These are phyloP conservation scores for Phytophthora brassicae DNA, from an alignment of 352 stramenopile genomes.

Conservation along the genomic window DNA sequence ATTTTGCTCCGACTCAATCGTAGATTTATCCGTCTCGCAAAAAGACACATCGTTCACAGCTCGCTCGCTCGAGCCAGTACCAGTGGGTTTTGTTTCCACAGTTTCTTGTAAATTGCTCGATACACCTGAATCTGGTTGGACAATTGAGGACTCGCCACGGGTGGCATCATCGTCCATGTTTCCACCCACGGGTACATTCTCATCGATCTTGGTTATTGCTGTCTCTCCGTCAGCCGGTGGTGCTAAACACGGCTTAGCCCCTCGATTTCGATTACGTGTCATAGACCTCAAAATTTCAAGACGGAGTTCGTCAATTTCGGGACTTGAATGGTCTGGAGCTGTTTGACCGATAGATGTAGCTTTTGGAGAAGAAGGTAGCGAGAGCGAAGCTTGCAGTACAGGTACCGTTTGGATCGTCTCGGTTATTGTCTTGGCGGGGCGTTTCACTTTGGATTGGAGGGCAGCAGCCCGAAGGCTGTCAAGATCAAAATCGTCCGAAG, in stretches of 20 bases:
- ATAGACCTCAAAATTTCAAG: constrained; percentile 54
- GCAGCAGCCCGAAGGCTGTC: constrained; percentile 69
- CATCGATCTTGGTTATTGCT: background rate
- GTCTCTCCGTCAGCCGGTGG: background rate
- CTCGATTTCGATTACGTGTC: constrained; percentile 35
- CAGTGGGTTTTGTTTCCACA: background rate
- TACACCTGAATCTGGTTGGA: background rate
- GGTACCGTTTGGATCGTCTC: background rate
- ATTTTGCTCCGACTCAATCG: constrained; percentile 5
- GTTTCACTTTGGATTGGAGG: constrained; percentile 66
- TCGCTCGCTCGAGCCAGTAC: background rate
- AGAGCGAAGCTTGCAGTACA: background rate
- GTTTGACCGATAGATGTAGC: background rate
- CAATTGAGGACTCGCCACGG: background rate
- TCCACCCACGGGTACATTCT: background rate
- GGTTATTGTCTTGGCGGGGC: constrained; percentile 13
- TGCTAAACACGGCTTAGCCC: background rate
- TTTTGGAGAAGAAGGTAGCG: constrained; percentile 6
- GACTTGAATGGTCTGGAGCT: constrained; percentile 13
- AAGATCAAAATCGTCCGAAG: constrained; percentile 48
- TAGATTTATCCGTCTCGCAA: constrained; percentile 9
- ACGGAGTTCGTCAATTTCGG: constrained; percentile 44
- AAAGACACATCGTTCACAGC: background rate
- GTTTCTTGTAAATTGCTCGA: background rate
- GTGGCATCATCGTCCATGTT: background rate